A percentile compares a stretch with the other conserved stretches of the same genome.
Evolutionary conservation across 169 alveolate genomes (phyloP).

Genomic region (Perkinsus chesapeaki): DNA sequence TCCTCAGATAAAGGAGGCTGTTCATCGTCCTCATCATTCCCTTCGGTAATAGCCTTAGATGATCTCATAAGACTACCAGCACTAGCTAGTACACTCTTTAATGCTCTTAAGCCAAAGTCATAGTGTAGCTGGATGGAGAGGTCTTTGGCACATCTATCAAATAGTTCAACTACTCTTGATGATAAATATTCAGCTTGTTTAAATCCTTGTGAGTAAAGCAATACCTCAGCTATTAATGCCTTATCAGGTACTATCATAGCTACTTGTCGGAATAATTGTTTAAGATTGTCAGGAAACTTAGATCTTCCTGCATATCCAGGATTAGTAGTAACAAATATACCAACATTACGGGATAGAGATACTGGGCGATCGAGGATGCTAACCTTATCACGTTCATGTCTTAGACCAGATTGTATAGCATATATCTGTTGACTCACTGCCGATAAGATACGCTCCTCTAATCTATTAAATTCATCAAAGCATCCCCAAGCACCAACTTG

Average conservation of each 20-base stretch:
- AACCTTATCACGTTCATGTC: slow-evolving; percentile 40
- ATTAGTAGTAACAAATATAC: slow-evolving; percentile 95
- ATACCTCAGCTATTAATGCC: slow-evolving; percentile 82
- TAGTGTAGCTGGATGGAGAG: slow-evolving; percentile 90
- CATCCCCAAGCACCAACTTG: slow-evolving; percentile 99
- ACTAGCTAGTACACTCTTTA: slow-evolving; percentile 83
- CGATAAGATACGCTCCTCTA: slow-evolving; percentile 89
- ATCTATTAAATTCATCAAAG: slow-evolving; percentile 96
- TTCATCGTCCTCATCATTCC: background rate
- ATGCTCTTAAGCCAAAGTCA: slow-evolving; percentile 96
- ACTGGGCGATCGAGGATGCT: background rate
- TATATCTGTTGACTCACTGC: slow-evolving; percentile 91
- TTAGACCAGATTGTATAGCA: slow-evolving; percentile 81
- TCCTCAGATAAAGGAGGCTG: slow-evolving; percentile 60
- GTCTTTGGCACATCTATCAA: slow-evolving; percentile 86
- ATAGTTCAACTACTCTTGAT: slow-evolving; percentile 85
- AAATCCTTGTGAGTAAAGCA: slow-evolving; percentile 91
- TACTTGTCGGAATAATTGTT: slow-evolving; percentile 82
- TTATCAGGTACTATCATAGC: slow-evolving; percentile 85
- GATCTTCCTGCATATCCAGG: slow-evolving; percentile 97
- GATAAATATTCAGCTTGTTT: slow-evolving; percentile 83
- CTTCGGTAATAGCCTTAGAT: slow-evolving; percentile 50
- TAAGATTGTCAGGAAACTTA: slow-evolving; percentile 90
- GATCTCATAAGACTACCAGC: slow-evolving; percentile 87
- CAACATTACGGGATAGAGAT: slow-evolving; percentile 53